Evolutionary conservation across 306 rosid species (phyloP).

Genomic region (Dryas octopetala): DNA sequence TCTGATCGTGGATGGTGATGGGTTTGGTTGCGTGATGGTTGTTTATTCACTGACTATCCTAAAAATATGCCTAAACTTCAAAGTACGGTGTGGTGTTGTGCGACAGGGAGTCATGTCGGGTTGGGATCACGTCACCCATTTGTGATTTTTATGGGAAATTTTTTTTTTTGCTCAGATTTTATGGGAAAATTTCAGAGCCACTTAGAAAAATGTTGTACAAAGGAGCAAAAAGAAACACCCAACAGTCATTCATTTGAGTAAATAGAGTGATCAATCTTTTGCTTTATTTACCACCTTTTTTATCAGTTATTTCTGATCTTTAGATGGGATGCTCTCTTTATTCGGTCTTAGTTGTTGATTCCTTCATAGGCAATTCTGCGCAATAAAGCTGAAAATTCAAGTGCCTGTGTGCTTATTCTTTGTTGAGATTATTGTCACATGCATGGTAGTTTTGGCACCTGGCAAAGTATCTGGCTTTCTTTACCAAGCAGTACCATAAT

Average conservation of each 20-base stretch:
- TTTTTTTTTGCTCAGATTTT: neutral
- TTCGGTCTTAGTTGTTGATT: neutral
- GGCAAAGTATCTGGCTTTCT: neutral
- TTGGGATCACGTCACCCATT: constrained; percentile 19
- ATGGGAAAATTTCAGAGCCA: constrained; percentile 15
- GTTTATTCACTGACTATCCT: constrained; percentile 33
- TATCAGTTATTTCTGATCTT: neutral
- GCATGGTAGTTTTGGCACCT: neutral
- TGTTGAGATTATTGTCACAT: neutral
- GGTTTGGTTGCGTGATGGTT: constrained; percentile 38
- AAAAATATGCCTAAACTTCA: neutral
- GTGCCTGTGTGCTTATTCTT: neutral
- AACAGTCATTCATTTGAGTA: neutral
- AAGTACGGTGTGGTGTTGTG: constrained; percentile 33
- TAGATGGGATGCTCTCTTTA: neutral
- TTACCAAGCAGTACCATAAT: neutral
- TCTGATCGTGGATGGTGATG: constrained; percentile 38
- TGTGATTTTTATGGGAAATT: constrained; percentile 6
- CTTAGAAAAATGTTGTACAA: constrained; percentile 15
- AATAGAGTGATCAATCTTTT: constrained; percentile 9
- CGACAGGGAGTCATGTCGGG: constrained; percentile 26
- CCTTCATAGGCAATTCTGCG: neutral
- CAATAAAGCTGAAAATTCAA: neutral
- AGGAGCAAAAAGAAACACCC: neutral
- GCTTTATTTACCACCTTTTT: neutral